Evolutionary conservation across 441 rosid species (phyloP), one percentile per base, ranked within the genome.

Genomic region (Manihot esculenta): DNA sequence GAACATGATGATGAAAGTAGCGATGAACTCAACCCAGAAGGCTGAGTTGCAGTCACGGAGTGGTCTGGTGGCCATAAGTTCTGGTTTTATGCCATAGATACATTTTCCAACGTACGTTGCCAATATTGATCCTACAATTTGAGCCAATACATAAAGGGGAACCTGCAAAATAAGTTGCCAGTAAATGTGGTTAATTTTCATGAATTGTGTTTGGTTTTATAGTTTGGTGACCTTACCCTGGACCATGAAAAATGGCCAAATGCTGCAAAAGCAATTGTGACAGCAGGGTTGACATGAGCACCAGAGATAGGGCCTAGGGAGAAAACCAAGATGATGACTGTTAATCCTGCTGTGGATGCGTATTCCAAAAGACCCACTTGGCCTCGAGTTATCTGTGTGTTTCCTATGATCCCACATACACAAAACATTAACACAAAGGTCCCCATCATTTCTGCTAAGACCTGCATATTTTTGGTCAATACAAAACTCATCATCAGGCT

Each of bases 261-360:
- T 56, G 83, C 55, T 7, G 97, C 98, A 30, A 90, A 82, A 65
- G 95, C 86, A 18, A 93, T 76, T 3, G 98, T 93, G 61, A 93
- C 80, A 10, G 95, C 89, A 24, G 98, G 98, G 72, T 90, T 93
- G 0, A 93, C 83, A 74, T 93, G 98, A 0, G 89, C 95, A 45
- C 93, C 95, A n/a, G 97, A 90, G 68, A 90, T 89, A 33, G 90
- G 88, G 15, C 97, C 97, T 7, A 89, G 62, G 2, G 88, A 69
- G 75, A 81, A 93, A 71, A 90, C 82, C 17, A 93, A 57, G 20
- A 89, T 77, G 26, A 86, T 81, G 15, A 90, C 84, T 1, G 97
- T 80, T 70, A 88, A 57, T 26, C 95, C 97, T 10, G 92, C 92
- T 0, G 91, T 85, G 38, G 83, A 72, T 10, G 95, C 93, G 57